Base-by-base conservation (phyloP, 768 basidiomycete species). In the Boletus subcaerulescens region DNA sequence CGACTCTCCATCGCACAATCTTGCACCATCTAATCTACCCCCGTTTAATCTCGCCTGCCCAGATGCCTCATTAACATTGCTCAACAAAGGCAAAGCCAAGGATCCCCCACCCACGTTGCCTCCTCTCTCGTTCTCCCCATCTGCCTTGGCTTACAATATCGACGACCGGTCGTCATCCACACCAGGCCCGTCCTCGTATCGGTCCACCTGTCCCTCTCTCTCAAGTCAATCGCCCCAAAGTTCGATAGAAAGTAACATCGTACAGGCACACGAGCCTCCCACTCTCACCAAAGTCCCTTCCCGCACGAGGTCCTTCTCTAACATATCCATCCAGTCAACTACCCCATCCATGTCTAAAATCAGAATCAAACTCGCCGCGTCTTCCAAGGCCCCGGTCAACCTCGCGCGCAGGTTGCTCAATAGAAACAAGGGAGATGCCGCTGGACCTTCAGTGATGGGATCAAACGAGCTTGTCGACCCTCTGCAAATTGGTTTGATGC, bases 51-150 rank as follows among this genome's bases (percentile, higher is more conserved):
- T 17, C 45, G 12, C 38, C 48, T 56, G 56, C n/a, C 33, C 26
- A 35, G 57, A 64, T 29, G 61, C 67, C 67, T 63, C 71, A 20
- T n/a, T n/a, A n/a, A n/a, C n/a, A n/a, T 67, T 71, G 59, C 42
- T 55, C 58, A 66, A 62, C 63, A 90, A 86, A 72, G 83, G 78
- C 62, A 87, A 80, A 71, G 84, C 76, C 50, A 71, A 65, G 61
- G 73, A 76, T 65, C 55, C 65, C 33, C 80, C 85, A 44, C 84
- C 87, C 54, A 75, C 76, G 65, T 76, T 89, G 56, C 86, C 88
- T 55, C 86, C 87, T 57, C 74, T 89, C 55, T 72, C 77, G 32
- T 84, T 91, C 63, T 75, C 81, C 48, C 74, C 81, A 31, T 73
- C 85, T 36, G 75, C 76, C 52, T 74, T 87, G 57, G 72, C 70